phyloP scores from a whole-genome alignment of 2,329 filamentous ascomycete genomes.

The Podosphaera xanthii region DNA sequence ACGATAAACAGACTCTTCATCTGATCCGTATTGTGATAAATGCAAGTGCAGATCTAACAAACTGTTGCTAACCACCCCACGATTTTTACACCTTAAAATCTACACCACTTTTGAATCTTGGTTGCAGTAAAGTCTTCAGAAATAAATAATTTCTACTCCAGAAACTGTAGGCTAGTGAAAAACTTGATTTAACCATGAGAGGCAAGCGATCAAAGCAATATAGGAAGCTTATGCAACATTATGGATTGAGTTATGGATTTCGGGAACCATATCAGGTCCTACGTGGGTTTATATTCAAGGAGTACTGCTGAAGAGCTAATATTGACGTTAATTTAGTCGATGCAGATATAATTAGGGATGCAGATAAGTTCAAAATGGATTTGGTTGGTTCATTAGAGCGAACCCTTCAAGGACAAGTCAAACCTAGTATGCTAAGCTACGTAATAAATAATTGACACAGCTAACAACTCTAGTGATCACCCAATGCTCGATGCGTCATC shows the following conservation, averaged over 20 bases:
- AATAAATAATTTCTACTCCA: not conserved
- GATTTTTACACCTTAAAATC: no score
- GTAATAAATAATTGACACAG: conserved; percentile 1
- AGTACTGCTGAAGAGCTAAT: not conserved
- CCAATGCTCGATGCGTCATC: conserved; percentile 58
- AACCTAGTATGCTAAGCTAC: conserved; percentile 35
- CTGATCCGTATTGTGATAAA: no score
- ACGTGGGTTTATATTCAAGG: conserved; percentile 20
- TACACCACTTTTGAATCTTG: no score
- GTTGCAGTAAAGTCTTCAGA: no score
- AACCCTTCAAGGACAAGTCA: conserved; percentile 70
- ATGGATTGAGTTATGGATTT: conserved; percentile 70
- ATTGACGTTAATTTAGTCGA: conserved; percentile 32
- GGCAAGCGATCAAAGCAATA: conserved; percentile 52
- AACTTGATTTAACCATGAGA: conserved; percentile 26
- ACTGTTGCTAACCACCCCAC: no score
- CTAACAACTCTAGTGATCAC: conserved; percentile 37
- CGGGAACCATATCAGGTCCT: conserved; percentile 86
- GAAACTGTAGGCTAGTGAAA: not conserved
- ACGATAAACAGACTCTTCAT: no score
- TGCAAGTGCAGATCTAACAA: no score
- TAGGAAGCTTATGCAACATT: conserved; percentile 84
- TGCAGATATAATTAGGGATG: conserved; percentile 62
- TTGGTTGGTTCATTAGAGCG: conserved; percentile 53
- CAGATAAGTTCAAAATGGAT: conserved; percentile 73